These are phyloP conservation scores for Helianthus tuberosus DNA, from an alignment of 129 eudicot species.

Conservation along the genomic window DNA sequence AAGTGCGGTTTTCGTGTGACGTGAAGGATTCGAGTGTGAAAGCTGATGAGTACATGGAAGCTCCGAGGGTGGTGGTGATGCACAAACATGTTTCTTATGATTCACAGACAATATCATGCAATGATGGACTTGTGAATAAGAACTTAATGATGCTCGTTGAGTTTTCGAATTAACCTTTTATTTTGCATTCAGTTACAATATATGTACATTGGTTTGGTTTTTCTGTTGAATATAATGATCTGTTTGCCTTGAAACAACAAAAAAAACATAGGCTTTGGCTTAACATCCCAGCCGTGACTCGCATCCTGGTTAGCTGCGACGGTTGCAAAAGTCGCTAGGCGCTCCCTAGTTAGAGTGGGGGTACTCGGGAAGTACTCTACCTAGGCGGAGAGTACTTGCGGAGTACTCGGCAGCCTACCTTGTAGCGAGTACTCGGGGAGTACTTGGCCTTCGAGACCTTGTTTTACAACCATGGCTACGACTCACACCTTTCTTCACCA, in stretches of 20 bases:
- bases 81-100: slow-evolving; percentile 13
- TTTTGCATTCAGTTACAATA: neutral
- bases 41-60: slow-evolving; percentile 34
- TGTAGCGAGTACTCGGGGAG: no score
- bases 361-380: no score
- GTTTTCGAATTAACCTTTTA: neutral
- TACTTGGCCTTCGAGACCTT: no score
- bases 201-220: neutral
- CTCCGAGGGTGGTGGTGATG: slow-evolving; percentile 14
- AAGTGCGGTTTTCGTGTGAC: slow-evolving; percentile 51
- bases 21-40: slow-evolving; percentile 40
- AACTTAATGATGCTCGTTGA: slow-evolving; percentile 4
- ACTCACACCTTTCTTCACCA: no score
- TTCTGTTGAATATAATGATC: neutral
- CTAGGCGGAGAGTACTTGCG: no score
- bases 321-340: no score
- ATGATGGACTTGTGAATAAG: slow-evolving; percentile 24
- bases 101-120: slow-evolving; percentile 6
- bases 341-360: no score
- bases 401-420: no score
- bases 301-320: no score
- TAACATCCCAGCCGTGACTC: no score
- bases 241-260: neutral
- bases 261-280: neutral
- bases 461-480: no score